phyloP scores from a whole-genome alignment of 805 yeast species.

The Priceomyces melissophilus region DNA sequence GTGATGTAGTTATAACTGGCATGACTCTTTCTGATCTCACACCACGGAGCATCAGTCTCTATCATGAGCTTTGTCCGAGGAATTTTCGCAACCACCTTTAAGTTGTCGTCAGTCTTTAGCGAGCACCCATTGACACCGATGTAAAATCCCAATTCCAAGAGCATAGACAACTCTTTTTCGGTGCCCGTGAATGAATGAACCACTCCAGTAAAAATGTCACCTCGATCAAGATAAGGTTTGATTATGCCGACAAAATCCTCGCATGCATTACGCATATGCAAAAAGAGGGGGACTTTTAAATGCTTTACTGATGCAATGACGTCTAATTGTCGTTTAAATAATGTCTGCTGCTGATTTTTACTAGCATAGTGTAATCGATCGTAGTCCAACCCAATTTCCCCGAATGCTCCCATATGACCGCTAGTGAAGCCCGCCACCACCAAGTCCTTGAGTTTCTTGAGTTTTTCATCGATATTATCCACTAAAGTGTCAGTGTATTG shows the following conservation, averaged over 20 bases:
- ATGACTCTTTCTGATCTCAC: conserved; percentile 84
- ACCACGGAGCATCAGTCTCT: conserved; percentile 99
- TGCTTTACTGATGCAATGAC: conserved; percentile 42
- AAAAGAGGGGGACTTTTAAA: conserved; percentile 68
- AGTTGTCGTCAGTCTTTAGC: conserved; percentile 69
- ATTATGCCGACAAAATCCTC: conserved; percentile 71
- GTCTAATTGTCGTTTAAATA: conserved; percentile 73
- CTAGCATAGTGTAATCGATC: conserved; percentile 81
- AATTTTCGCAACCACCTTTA: conserved; percentile 60
- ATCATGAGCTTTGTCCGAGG: conserved; percentile 71
- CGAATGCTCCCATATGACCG: conserved; percentile 75
- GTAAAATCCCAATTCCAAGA: conserved; percentile 59
- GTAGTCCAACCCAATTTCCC: conserved; percentile 94
- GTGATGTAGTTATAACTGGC: conserved; percentile 62
- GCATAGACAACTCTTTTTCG: conserved; percentile 51
- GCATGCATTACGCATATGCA: conserved; percentile 86
- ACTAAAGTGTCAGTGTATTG: conserved; percentile 33
- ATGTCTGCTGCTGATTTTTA: conserved; percentile 59
- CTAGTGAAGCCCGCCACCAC: conserved; percentile 43
- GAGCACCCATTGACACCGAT: conserved; percentile 95
- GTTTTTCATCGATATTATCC: conserved; percentile 36
- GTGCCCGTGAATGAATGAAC: conserved; percentile 96
- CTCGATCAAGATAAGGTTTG: conserved; percentile 54
- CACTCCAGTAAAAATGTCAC: conserved; percentile 59
- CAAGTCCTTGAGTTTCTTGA: conserved; percentile 47